Evolutionary conservation across 345 rosid genomes (phyloP).

Genomic region (Firmiana major): DNA sequence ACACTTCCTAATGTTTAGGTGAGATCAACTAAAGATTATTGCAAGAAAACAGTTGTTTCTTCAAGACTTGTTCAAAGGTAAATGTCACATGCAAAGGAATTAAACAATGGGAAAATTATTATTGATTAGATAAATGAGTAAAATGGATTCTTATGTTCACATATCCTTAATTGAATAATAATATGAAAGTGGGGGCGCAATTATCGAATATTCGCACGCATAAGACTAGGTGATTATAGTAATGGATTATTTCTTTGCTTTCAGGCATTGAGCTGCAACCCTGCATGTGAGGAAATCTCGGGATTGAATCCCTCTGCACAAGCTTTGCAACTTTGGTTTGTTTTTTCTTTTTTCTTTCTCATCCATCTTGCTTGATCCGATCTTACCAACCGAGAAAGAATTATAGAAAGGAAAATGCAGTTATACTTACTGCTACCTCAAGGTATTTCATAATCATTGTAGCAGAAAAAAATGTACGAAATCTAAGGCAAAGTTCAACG

Average conservation of each 20-base stretch:
- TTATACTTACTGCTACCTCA: background rate
- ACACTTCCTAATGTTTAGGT: background rate
- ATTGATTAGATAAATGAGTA: background rate
- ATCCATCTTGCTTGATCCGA: constrained; percentile 16
- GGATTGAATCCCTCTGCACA: constrained; percentile 45
- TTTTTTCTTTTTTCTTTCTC: background rate
- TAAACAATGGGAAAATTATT: background rate
- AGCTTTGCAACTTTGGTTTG: constrained; percentile 10
- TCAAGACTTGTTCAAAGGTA: constrained; percentile 19
- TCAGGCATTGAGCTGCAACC: constrained; percentile 24
- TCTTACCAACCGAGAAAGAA: constrained; percentile 16
- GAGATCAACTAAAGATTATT: background rate
- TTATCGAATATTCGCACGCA: constrained; percentile 32
- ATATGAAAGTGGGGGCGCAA: background rate
- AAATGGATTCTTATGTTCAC: background rate
- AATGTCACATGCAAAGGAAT: background rate
- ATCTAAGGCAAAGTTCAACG: background rate
- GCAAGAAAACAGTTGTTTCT: background rate
- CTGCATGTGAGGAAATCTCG: constrained; percentile 59
- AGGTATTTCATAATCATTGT: constrained; percentile 14
- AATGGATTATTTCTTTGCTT: constrained; percentile 13
- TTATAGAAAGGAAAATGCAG: background rate
- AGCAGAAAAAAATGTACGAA: background rate
- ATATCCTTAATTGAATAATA: background rate
- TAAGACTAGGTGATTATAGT: constrained; percentile 25